Evolutionary conservation across 2,329 filamentous ascomycete species (phyloP).

Genomic region (Aspergillus sojae): DNA sequence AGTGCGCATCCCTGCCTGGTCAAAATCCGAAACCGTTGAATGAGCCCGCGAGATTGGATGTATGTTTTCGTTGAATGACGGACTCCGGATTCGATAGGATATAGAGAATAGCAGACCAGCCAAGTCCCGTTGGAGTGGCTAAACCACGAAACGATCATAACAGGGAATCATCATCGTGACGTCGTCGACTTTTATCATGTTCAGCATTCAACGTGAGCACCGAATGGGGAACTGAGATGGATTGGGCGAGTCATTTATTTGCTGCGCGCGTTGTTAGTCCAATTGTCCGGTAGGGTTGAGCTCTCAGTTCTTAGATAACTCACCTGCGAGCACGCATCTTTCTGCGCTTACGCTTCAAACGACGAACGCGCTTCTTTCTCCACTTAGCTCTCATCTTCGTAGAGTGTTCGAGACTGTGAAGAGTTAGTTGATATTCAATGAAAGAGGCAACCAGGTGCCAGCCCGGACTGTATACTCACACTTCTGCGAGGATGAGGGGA

Average conservation of each 20-base stretch:
- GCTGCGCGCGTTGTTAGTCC: constrained; percentile 47
- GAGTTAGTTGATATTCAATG: constrained; percentile 21
- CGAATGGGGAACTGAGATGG: constrained; percentile 53
- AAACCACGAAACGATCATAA: constrained; percentile 34
- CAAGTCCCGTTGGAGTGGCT: constrained; percentile 26
- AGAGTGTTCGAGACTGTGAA: constrained; percentile 38
- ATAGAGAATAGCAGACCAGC: constrained; percentile 23
- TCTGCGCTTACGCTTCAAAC: constrained; percentile 99
- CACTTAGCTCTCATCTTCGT: constrained; percentile 88
- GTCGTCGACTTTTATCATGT: constrained; percentile 40
- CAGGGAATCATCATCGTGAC: constrained; percentile 34
- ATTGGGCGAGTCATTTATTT: constrained; percentile 68
- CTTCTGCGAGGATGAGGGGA: constrained; percentile 50
- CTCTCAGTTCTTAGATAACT: constrained; percentile 47
- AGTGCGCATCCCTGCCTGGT: constrained; percentile 22
- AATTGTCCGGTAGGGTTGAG: neutral
- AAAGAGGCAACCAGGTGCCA: constrained; percentile 6
- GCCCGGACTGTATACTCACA: constrained; percentile 33
- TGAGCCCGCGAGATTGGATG: constrained; percentile 33
- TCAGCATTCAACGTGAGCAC: constrained; percentile 43
- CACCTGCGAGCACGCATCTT: constrained; percentile 98
- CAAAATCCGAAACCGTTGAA: constrained; percentile 34
- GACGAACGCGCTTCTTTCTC: constrained; percentile 99
- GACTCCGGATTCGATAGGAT: constrained; percentile 31
- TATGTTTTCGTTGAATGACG: constrained; percentile 28